These are phyloP conservation scores for Miscanthus lutarioriparius DNA, from an alignment of 176 grass and related monocot species.

Conservation along the genomic window DNA sequence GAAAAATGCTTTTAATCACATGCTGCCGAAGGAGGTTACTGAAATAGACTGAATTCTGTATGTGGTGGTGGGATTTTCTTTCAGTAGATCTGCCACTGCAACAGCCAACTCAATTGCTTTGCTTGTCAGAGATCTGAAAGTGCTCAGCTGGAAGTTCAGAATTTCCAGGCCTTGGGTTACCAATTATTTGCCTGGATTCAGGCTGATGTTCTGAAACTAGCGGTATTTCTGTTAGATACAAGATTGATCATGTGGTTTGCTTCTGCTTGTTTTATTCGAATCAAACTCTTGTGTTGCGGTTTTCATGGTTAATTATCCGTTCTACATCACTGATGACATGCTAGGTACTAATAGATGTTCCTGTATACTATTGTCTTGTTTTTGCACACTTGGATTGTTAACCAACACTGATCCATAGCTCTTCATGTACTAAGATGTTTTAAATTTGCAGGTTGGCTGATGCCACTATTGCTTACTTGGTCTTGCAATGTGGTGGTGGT, in stretches of 20 bases:
- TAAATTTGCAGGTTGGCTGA: constrained; percentile 23
- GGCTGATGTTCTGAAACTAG: neutral
- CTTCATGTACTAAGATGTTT: neutral
- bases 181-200: neutral
- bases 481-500: neutral
- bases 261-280: neutral
- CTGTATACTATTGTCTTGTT: neutral
- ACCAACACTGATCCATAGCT: neutral
- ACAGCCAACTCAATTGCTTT: neutral
- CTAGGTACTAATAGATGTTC: neutral
- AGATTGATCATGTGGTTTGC: neutral
- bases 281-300: neutral
- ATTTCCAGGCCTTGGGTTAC: neutral
- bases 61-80: neutral
- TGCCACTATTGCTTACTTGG: neutral
- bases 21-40: neutral
- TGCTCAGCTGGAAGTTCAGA: neutral
- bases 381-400: neutral
- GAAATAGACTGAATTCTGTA: neutral
- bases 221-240: neutral
- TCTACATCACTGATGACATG: neutral
- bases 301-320: neutral
- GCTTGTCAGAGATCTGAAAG: neutral
- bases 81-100: neutral
- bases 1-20: neutral